Base-by-base conservation (phyloP, 1,284 basidiomycete species). In the Trichosporon ovoides region DNA sequence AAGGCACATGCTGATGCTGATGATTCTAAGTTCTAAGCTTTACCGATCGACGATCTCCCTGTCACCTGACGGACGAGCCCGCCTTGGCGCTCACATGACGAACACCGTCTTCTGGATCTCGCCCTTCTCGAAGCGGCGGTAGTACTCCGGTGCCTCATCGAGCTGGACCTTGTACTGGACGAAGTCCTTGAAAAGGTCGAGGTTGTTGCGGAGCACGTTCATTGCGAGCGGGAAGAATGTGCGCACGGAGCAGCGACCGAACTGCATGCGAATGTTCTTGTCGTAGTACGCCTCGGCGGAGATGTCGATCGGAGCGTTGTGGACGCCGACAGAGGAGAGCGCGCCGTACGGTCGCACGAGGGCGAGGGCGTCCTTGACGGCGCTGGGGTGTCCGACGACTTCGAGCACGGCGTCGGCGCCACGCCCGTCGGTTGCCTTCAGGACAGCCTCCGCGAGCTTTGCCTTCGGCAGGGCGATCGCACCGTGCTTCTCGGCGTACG, bases 231-330 rank as follows among this genome's bases (percentile, higher is more conserved):
- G 85, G 65, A 90, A 87, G 81, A 91, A 85, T 0, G 87, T 84
- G 14, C 86, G 82, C 7, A 89, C 91, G 16, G 89, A 90, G 70
- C 91, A 95, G 16, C 91, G 82, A 10, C 91, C 92, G 52, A 74
- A 76, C 65, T 74, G 73, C 33, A 74, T 49, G 10, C 68, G 66
- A 7, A 70, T 54, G 54, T 92, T 93, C 77, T 92, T 91, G 77
- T 85, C 81, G 75, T 94, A 95, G 43, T 89, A 73, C 46, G 85
- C 78, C 9, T 70, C 69, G 9, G 80, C 81, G 7, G 71, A 64
- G 18, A 81, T 56, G 1, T 67, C 54, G 52, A 70, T 50, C 12
- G 60, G 61, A 33, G 61, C 58, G 34, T 59, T 66, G 66, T 79
- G 77, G 13, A 89, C 87, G 7, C 91, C 91, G 19, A 90, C 87